phyloP scores from a whole-genome alignment of 345 rosid genomes.

The Mallotus nudiflorus region DNA sequence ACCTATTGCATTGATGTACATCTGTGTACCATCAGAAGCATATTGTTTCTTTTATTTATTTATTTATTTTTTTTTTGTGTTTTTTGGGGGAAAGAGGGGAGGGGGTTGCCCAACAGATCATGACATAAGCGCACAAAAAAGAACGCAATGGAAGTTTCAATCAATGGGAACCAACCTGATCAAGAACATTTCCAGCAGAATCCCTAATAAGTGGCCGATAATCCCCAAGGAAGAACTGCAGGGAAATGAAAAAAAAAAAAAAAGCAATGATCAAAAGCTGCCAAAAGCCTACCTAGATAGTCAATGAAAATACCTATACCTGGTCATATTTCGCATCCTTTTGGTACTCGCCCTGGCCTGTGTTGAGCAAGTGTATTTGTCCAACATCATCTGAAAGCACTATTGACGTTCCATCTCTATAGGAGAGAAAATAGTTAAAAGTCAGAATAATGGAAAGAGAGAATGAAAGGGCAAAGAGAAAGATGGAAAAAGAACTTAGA shows the following conservation, averaged over 20 bases:
- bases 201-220: slow-evolving; percentile 92
- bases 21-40: background rate
- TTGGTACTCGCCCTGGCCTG: slow-evolving; percentile 99
- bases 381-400: slow-evolving; percentile 99
- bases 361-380: slow-evolving; percentile 77
- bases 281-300: background rate
- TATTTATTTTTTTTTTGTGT: too few species aligned
- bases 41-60: background rate
- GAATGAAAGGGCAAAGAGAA: background rate
- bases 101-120: background rate
- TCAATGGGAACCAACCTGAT: slow-evolving; percentile 59
- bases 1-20: background rate
- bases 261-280: slow-evolving; percentile 6
- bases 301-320: slow-evolving; percentile 38
- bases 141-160: background rate
- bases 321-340: slow-evolving; percentile 95
- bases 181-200: slow-evolving; percentile 79
- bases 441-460: background rate
- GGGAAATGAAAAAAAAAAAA: slow-evolving; percentile 11
- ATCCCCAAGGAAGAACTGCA: slow-evolving; percentile 96
- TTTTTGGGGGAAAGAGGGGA: too few species aligned
- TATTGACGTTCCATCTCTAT: slow-evolving; percentile 94
- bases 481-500: background rate
- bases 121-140: background rate
- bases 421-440: background rate